A percentile compares a stretch with the other conserved stretches of the same genome.
Conservation (phyloP, 495 filamentous ascomycete genomes). For the Penicillium antarcticum region DNA sequence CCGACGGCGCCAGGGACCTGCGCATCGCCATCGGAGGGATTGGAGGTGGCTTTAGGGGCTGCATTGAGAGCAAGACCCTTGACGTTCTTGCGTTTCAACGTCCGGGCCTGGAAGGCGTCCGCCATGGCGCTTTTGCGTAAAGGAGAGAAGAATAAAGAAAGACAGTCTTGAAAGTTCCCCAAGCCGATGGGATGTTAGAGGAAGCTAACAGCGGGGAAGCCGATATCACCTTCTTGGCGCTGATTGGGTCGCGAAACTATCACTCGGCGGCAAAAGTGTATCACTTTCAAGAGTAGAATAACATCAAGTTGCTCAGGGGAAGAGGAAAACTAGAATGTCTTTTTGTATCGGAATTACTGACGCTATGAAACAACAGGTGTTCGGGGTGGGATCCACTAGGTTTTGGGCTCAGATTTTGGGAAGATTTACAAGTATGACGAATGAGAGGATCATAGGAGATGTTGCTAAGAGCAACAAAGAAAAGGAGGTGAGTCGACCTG, state of each 20-base stretch:
- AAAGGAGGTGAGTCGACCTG: no score
- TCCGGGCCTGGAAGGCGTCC: conserved; percentile 80
- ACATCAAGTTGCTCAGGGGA: not conserved
- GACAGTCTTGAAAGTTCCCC: conserved; percentile 2
- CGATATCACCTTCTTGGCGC: conserved; percentile 34
- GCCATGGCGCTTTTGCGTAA: conserved; percentile 55
- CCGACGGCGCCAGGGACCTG: conserved; percentile 58
- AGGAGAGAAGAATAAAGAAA: conserved; percentile 1
- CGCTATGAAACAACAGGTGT: conserved; percentile 22
- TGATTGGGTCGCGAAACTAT: conserved; percentile 27
- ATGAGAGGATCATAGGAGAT: no score
- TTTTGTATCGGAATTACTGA: not conserved
- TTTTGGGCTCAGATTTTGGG: conserved; percentile 11
- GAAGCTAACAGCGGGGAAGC: conserved; percentile 30
- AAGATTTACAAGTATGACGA: not conserved
- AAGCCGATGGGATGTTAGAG: conserved; percentile 17
- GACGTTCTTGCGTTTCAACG: conserved; percentile 96
- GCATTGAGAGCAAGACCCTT: conserved; percentile 86
- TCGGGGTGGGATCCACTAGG: conserved; percentile 19
- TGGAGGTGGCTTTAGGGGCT: conserved; percentile 56
- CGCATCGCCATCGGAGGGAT: conserved; percentile 56
- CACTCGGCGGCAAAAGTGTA: conserved; percentile 19
- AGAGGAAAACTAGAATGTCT: not conserved
- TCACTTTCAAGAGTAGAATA: no score
- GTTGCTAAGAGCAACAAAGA: no score